Percentiles rank a stretch among this genome's conserved stretches.
Evolutionary conservation across 768 basidiomycete genomes (phyloP).

Genomic region (Kwoniella pini): DNA sequence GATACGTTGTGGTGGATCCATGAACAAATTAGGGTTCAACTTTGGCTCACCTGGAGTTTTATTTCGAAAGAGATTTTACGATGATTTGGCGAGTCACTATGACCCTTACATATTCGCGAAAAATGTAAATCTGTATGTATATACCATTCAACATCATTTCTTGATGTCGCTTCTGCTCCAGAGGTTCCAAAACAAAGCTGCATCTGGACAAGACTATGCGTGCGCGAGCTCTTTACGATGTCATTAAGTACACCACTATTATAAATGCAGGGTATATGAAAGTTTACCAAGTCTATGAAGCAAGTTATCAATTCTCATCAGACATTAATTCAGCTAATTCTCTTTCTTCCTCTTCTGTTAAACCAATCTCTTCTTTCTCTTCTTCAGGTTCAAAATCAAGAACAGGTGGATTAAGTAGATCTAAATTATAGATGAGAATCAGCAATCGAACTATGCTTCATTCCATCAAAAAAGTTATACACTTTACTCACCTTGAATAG

Average conservation of each 20-base stretch:
- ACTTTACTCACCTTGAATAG: conserved; percentile 61
- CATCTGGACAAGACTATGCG: too few relatives aligned
- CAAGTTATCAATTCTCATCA: conserved; percentile 27
- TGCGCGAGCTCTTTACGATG: too few relatives aligned
- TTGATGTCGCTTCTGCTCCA: too few relatives aligned
- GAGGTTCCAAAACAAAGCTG: too few relatives aligned
- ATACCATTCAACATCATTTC: too few relatives aligned
- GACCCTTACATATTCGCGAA: conserved; percentile 39
- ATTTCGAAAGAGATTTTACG: conserved; percentile 1
- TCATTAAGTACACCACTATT: too few relatives aligned
- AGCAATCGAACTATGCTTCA: too few relatives aligned
- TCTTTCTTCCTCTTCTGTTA: conserved; percentile 87
- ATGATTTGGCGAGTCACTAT: conserved; percentile 48
- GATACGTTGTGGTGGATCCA: conserved; percentile 24
- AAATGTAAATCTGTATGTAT: too few relatives aligned
- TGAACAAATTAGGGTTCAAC: conserved; percentile 37
- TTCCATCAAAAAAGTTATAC: neutral
- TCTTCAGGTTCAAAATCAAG: conserved; percentile 40
- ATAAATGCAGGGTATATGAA: neutral
- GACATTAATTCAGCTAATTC: conserved; percentile 80
- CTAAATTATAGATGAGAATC: conserved; percentile 17
- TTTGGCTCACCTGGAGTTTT: conserved; percentile 47
- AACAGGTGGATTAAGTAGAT: conserved; percentile 43
- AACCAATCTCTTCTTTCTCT: conserved; percentile 52
- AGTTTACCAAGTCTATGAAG: neutral